These are phyloP conservation scores for Umbelopsis ramanniana DNA, from an alignment of 192 early-diverging fungal genomes.

Conservation along the genomic window DNA sequence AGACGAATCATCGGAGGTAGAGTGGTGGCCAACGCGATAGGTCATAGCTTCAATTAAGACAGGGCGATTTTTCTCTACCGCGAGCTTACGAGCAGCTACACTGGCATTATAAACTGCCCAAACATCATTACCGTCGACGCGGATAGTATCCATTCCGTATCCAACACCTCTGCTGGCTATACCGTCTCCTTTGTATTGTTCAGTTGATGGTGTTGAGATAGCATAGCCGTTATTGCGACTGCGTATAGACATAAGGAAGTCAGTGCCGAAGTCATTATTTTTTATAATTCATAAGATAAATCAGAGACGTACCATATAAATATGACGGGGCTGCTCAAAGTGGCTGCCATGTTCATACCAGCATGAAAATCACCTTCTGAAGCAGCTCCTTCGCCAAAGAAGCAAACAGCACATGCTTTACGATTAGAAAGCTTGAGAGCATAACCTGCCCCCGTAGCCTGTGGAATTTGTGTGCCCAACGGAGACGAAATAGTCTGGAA, in stretches of 20 bases:
- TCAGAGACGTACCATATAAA: constrained; percentile 80
- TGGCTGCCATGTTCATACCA: constrained; percentile 96
- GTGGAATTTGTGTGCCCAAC: constrained; percentile 96
- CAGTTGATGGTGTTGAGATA: constrained; percentile 92
- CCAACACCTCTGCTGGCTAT: constrained; percentile 94
- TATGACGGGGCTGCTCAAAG: constrained; percentile 87
- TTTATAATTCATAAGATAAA: neutral
- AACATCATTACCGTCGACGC: constrained; percentile 98
- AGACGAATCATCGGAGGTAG: constrained; percentile 96
- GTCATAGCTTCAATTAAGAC: constrained; percentile 98
- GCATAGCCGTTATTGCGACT: constrained; percentile 99
- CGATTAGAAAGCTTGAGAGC: constrained; percentile 83
- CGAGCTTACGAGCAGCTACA: constrained; percentile 80
- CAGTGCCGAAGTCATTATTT: neutral
- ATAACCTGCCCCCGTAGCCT: constrained; percentile 94
- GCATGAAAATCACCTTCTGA: constrained; percentile 98
- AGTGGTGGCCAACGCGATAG: constrained; percentile 97
- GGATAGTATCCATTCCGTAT: constrained; percentile 96
- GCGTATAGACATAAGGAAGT: neutral
- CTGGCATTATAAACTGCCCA: constrained; percentile 97
- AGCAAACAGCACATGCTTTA: constrained; percentile 87
- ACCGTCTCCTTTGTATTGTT: constrained; percentile 98
- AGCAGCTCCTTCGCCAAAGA: constrained; percentile 98
- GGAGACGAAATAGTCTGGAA: constrained; percentile 98
- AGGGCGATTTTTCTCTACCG: constrained; percentile 81